phyloP scores from a whole-genome alignment of 2,329 filamentous ascomycete species.

The Pseudocercospora fuligena region DNA sequence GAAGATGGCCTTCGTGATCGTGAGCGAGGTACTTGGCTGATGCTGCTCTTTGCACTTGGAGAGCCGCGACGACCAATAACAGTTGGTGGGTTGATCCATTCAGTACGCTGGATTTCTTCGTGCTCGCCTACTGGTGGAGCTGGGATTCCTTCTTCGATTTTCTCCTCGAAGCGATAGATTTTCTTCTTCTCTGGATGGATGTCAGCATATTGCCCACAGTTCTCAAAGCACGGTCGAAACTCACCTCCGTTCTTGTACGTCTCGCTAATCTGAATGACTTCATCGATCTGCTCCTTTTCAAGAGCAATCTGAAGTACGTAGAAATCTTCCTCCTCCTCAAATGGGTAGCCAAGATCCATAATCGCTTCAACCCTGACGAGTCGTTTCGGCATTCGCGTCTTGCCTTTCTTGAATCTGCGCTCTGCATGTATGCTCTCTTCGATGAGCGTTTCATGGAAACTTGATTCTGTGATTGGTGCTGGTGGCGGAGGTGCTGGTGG shows the following conservation, averaged over 20 bases:
- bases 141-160: constrained; percentile 31
- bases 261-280: constrained; percentile 81
- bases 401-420: constrained; percentile 66
- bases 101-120: constrained; percentile 42
- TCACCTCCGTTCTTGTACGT: constrained; percentile 63
- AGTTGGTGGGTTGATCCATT: constrained; percentile 47
- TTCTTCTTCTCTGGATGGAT: constrained; percentile 41
- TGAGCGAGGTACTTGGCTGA: constrained; percentile 35
- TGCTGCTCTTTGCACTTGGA: constrained; percentile 34
- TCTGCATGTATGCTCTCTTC: constrained; percentile 32
- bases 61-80: constrained; percentile 36
- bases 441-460: constrained; percentile 28
- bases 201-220: constrained; percentile 23
- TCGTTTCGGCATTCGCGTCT: constrained; percentile 82
- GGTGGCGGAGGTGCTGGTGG: constrained; percentile 22
- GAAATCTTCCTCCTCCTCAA: constrained; percentile 82
- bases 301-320: constrained; percentile 83
- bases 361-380: constrained; percentile 81
- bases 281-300: constrained; percentile 88
- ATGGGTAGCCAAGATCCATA: constrained; percentile 84
- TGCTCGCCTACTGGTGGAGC: constrained; percentile 36
- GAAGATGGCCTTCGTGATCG: constrained; percentile 32
- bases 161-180: constrained; percentile 43
- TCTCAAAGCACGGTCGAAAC: constrained; percentile 24
- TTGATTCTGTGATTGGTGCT: constrained; percentile 16